Evolutionary conservation across 345 rosid genomes (phyloP).

Genomic region (Citrus unshiu): DNA sequence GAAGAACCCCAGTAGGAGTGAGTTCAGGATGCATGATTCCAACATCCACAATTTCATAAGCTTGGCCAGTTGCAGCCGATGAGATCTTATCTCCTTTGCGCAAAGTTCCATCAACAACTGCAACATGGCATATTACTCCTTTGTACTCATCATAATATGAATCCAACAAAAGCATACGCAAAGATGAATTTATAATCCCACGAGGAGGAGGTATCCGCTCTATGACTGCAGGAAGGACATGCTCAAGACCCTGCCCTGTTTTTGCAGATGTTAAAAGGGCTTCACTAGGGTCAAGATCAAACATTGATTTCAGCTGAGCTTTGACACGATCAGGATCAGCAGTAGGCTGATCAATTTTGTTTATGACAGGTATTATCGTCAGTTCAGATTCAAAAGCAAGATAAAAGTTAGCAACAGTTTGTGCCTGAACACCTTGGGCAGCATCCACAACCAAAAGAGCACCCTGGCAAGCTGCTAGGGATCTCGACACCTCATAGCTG

Average conservation of each 20-base stretch:
- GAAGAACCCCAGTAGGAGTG: constrained; percentile 82
- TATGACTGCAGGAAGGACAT: constrained; percentile 89
- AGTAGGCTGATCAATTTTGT: constrained; percentile 97
- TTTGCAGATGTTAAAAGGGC: constrained; percentile 93
- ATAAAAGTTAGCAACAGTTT: constrained; percentile 95
- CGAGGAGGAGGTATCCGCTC: constrained; percentile 86
- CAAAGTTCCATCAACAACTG: constrained; percentile 81
- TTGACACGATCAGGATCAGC: constrained; percentile 98
- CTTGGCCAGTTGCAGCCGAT: constrained; percentile 73
- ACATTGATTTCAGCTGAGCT: constrained; percentile 93
- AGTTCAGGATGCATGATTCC: constrained; percentile 99
- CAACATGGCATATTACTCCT: constrained; percentile 95
- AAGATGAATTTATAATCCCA: constrained; percentile 55
- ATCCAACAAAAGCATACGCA: constrained; percentile 94
- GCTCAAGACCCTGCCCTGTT: constrained; percentile 90
- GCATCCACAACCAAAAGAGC: constrained; percentile 97
- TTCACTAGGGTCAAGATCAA: constrained; percentile 82
- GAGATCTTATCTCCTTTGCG: constrained; percentile 91
- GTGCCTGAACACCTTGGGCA: constrained; percentile 99
- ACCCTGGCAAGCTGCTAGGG: constrained; percentile 98
- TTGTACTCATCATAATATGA: constrained; percentile 91
- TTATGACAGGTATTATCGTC: constrained; percentile 75
- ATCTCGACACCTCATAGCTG: constrained; percentile 97
- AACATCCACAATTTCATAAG: constrained; percentile 81
- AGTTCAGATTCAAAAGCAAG: constrained; percentile 89